Percentiles rank a stretch among this genome's conserved stretches.
These are phyloP conservation scores for Pseudocercospora cruenta DNA, from an alignment of 2,329 filamentous ascomycete genomes.

Conservation along the genomic window DNA sequence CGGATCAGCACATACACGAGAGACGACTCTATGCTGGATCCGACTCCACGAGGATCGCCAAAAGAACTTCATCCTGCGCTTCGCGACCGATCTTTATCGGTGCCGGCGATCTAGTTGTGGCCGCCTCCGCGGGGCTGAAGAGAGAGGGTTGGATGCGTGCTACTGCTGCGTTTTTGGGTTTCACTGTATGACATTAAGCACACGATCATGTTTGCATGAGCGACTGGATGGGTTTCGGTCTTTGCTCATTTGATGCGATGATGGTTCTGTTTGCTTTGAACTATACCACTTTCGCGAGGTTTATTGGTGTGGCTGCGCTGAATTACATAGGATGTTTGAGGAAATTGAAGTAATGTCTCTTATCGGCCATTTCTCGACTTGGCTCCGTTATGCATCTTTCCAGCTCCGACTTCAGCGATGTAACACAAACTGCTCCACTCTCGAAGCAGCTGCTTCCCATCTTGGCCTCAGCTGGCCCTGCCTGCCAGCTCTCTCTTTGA, in stretches of 20 bases:
- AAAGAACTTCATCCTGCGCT: background rate
- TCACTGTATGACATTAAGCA: background rate
- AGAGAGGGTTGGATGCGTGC: background rate
- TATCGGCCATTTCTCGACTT: background rate
- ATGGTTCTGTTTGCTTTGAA: constrained; percentile 3
- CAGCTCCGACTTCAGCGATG: too few relatives aligned
- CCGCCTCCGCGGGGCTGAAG: background rate
- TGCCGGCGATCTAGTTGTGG: background rate
- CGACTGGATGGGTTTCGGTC: background rate
- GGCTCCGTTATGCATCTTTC: background rate
- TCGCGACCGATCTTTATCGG: background rate
- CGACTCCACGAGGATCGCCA: background rate
- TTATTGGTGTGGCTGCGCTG: background rate
- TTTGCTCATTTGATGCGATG: background rate
- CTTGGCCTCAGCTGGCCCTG: too few relatives aligned
- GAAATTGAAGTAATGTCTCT: background rate
- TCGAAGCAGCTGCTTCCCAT: too few relatives aligned
- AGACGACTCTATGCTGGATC: background rate
- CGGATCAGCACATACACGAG: background rate
- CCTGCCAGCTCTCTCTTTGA: too few relatives aligned
- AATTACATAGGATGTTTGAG: background rate
- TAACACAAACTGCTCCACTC: too few relatives aligned
- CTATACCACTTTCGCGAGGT: constrained; percentile 5
- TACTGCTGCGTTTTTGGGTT: background rate
- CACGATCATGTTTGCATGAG: constrained; percentile 8